A percentile compares a stretch with the other conserved stretches of the same genome.
Evolutionary conservation across 768 basidiomycete species (phyloP).

Genomic region (Boletus speciosus): DNA sequence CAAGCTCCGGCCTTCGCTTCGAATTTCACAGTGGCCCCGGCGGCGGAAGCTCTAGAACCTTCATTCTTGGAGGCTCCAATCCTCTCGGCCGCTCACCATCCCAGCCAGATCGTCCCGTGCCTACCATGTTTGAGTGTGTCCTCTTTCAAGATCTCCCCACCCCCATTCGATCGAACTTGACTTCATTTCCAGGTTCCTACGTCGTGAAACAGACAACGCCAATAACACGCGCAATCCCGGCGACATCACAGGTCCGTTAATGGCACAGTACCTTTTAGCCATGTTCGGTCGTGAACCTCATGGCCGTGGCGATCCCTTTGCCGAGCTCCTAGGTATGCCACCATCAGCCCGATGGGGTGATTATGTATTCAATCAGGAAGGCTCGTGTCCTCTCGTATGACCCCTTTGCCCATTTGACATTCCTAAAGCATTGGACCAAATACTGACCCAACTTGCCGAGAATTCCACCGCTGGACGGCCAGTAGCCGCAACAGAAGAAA

Average conservation of each 20-base stretch:
- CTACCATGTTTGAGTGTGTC: slow-evolving; percentile 55
- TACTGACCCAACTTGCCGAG: slow-evolving; percentile 87
- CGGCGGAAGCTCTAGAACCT: slow-evolving; percentile 30
- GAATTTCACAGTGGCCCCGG: slow-evolving; percentile 34
- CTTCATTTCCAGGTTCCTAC: slow-evolving; percentile 32
- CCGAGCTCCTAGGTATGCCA: slow-evolving; percentile 42
- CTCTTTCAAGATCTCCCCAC: background rate
- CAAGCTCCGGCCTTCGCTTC: slow-evolving; percentile 31
- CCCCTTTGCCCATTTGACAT: slow-evolving; percentile 4
- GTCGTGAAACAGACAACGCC: slow-evolving; percentile 21
- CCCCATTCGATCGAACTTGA: background rate
- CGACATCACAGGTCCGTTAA: slow-evolving; percentile 55
- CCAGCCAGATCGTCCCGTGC: slow-evolving; percentile 27
- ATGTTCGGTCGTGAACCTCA: slow-evolving; percentile 42
- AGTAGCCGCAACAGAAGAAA: slow-evolving; percentile 80
- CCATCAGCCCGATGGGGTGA: slow-evolving; percentile 74
- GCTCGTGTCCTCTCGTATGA: slow-evolving; percentile 34
- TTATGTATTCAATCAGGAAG: slow-evolving; percentile 91
- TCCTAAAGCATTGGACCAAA: slow-evolving; percentile 68
- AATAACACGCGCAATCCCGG: slow-evolving; percentile 24
- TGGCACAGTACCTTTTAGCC: slow-evolving; percentile 72
- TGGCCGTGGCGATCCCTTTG: slow-evolving; percentile 39
- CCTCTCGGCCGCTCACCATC: slow-evolving; percentile 21
- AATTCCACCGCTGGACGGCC: slow-evolving; percentile 69
- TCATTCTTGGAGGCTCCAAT: slow-evolving; percentile 37